A percentile compares a stretch with the other conserved stretches of the same genome.
Evolutionary conservation across 306 rosid species (phyloP).

Genomic region (Fagus crenata): DNA sequence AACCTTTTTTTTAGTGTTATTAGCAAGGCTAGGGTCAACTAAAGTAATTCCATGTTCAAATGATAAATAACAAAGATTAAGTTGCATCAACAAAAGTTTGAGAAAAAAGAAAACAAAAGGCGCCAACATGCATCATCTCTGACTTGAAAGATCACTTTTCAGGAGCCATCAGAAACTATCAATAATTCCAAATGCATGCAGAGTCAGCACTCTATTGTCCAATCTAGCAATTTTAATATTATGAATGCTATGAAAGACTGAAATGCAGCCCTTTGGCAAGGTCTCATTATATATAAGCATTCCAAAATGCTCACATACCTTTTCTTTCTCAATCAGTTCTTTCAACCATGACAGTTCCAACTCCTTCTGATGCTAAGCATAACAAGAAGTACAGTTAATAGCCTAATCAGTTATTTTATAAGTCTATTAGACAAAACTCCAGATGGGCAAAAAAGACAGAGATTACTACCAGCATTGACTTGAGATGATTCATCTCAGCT

Average conservation of each 20-base stretch:
- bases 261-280: slow-evolving; percentile 4
- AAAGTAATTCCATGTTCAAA: not conserved
- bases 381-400: slow-evolving; percentile 14
- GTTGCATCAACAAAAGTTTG: not conserved
- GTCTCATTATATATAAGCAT: slow-evolving; percentile 15
- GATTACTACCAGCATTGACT: slow-evolving; percentile 75
- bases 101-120: not conserved
- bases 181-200: not conserved
- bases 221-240: slow-evolving; percentile 11
- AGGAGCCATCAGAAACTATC: not conserved
- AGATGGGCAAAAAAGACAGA: slow-evolving; percentile 18
- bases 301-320: slow-evolving; percentile 53
- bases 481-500: slow-evolving; percentile 65
- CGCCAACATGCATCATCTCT: not conserved
- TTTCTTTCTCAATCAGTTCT: slow-evolving; percentile 77
- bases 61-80: not conserved
- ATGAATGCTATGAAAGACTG: not conserved
- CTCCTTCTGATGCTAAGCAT: slow-evolving; percentile 78
- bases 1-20: not conserved
- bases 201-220: not conserved
- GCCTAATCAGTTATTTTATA: slow-evolving; percentile 27
- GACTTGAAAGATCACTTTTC: not conserved
- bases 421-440: slow-evolving; percentile 3
- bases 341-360: slow-evolving; percentile 70
- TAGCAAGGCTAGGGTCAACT: not conserved